Conservation (phyloP, 1,284 basidiomycete species). For the Ustilago sp. region DNA sequence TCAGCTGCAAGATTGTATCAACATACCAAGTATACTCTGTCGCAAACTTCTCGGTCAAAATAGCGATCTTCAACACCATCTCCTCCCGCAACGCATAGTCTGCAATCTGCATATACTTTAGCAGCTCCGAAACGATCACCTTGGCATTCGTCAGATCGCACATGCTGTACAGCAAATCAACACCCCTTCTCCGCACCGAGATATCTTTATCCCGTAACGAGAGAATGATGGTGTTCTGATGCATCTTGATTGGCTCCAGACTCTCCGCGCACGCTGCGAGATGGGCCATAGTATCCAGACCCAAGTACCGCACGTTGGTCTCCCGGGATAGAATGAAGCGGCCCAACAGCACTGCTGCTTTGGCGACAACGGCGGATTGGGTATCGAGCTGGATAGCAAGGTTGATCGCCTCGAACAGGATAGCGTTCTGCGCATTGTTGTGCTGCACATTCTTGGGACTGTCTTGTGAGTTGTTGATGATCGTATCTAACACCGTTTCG, state of each 20-base stretch:
- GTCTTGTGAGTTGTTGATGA: slow-evolving; percentile 94
- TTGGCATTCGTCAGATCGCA: slow-evolving; percentile 96
- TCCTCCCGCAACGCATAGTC: slow-evolving; percentile 96
- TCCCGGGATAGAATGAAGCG: slow-evolving; percentile 97
- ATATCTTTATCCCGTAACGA: slow-evolving; percentile 97
- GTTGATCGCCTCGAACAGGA: slow-evolving; percentile 98
- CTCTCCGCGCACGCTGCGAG: slow-evolving; percentile 87
- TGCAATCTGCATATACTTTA: slow-evolving; percentile 91
- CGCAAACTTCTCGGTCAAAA: slow-evolving; percentile 96
- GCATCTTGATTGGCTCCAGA: slow-evolving; percentile 90
- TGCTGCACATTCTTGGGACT: slow-evolving; percentile 95
- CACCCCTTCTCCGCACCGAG: slow-evolving; percentile 89
- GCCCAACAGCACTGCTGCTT: slow-evolving; percentile 90
- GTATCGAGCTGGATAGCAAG: slow-evolving; percentile 96
- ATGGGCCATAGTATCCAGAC: slow-evolving; percentile 97
- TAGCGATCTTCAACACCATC: slow-evolving; percentile 98
- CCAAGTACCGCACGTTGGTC: slow-evolving; percentile 97
- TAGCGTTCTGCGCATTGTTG: slow-evolving; percentile 96
- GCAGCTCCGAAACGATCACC: slow-evolving; percentile 90
- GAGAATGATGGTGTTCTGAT: slow-evolving; percentile 93
- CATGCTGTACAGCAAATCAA: slow-evolving; percentile 98
- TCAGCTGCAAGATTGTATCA: slow-evolving; percentile 80
- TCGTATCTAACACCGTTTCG: slow-evolving; percentile 85
- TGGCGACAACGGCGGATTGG: slow-evolving; percentile 86
- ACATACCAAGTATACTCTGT: slow-evolving; percentile 74